Base-by-base conservation (phyloP, 1,139 yeast genomes). In the Eremothecium gossypii region DNA sequence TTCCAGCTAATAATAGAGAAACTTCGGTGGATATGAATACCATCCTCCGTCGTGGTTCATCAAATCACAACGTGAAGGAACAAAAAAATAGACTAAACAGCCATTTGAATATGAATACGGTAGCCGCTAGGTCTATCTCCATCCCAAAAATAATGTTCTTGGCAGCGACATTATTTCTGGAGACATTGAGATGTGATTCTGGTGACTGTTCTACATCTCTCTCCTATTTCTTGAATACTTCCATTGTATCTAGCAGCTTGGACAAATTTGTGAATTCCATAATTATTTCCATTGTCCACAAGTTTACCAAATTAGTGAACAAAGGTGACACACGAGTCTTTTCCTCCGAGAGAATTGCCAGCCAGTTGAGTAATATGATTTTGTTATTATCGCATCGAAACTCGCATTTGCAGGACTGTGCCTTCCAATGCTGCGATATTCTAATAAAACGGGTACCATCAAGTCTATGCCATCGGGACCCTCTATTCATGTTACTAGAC, bases 1-100 rank as follows among this genome's bases (percentile, higher is more conserved):
- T 75, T 13, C 81, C 94, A 2, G 79, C 94, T 68, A 83, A 83
- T 58, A 79, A 89, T 56, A 82, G 91, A 17, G 98, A 91, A 59
- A 84, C 95, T 26, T 86, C 95, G 3, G 72, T 91, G 50, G 97
- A 93, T 55, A 73, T 91, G 66, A 91, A 91, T 58, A 83, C 96
- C 1, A 87, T 93, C 30, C 71, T 93, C 46, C 77, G 95, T 58
- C 74, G 97, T 50, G 95, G 96, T 4, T 81, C 95, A 0, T 83
- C 95, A 0, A 83, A 83, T 55, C 81, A 79, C 46, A 84, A 84
- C 46, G 81, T 83, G 38, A 83, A 80, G 59, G 77, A 80, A 46
- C 96, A 86, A 60, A 78, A 77, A 48, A 80, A 74, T 40, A 71
- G 76, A n/a, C 55, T 64, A 32, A 47, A 61, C 20, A 60, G 58